Evolutionary conservation across 2,329 filamentous ascomycete species (phyloP), one percentile per base, ranked within the genome.

Genomic region (Emergomyces orientalis): DNA sequence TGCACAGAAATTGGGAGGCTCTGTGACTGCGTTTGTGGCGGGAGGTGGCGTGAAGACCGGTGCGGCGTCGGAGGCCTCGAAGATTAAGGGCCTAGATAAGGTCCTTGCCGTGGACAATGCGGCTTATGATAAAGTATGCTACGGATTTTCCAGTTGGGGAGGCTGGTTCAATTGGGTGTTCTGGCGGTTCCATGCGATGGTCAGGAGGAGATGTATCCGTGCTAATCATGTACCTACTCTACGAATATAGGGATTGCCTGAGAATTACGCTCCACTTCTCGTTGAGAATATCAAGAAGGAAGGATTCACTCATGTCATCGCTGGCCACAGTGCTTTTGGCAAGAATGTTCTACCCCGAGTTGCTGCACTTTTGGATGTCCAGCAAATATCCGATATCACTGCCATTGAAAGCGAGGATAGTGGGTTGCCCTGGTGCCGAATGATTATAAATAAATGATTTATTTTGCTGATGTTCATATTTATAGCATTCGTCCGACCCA

Each of bases 261-360:
- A 99, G 79, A 97, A 90, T 81, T 97, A 85, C 73, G 94, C 93
- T n/a, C 89, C 91, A 62, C 81, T 99, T 56, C 82, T 99, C 49
- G 89, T 91, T 60, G 93, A 97, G 76, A 99, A 97, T 77, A 93
- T 97, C 77, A 96, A 96, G 80, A 94, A 94, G 75, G 92, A 90
- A 65, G 90, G 88, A 64, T 97, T 91, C 76, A 96, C 92, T 65
- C 94, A 99, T 74, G 84, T 99, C 67, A 83, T 99, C 71, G 89
- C 88, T 47, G 88, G 89, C 62, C 91, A 97, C 80, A 94, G 92
- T 30, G 91, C 94, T 0, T 99, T 99, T 77, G 94, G 94, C 72
- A 99, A 99, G 85, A 95, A 88, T 76, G 77, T 99, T 55, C 82
- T 99, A 78, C 94, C 94, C 47, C 87, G 94, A 66, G 89, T 97